Evolutionary conservation across 2,329 filamentous ascomycete genomes (phyloP).

Genomic region (Claviceps pusilla): DNA sequence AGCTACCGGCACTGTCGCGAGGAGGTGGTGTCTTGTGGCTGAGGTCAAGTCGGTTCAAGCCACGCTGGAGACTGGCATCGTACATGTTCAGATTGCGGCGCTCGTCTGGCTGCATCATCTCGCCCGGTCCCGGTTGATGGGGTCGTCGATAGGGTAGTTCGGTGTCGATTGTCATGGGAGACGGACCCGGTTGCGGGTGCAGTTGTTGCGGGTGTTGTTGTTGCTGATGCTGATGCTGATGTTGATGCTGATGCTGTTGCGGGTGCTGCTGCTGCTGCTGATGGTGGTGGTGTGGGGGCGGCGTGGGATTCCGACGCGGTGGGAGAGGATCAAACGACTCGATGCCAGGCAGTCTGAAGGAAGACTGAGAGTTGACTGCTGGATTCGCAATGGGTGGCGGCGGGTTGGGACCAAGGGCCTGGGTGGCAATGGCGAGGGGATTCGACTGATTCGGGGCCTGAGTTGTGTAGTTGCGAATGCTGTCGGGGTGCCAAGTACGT

Average conservation of each 20-base stretch:
- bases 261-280: no score
- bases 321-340: slow-evolving; percentile 76
- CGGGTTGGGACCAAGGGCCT: slow-evolving; percentile 42
- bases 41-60: slow-evolving; percentile 52
- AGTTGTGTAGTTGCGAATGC: slow-evolving; percentile 46
- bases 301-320: slow-evolving; percentile 40
- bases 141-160: slow-evolving; percentile 23
- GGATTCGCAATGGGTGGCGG: slow-evolving; percentile 32
- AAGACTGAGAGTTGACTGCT: slow-evolving; percentile 36
- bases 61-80: slow-evolving; percentile 51
- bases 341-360: slow-evolving; percentile 68
- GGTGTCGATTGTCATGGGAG: slow-evolving; percentile 64
- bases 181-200: slow-evolving; percentile 39
- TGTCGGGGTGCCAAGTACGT: slow-evolving; percentile 82
- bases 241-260: no score
- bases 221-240: no score
- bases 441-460: slow-evolving; percentile 42
- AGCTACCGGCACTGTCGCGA: slow-evolving; percentile 35
- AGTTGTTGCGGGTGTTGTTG: no score
- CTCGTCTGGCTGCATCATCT: slow-evolving; percentile 25
- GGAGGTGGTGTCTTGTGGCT: slow-evolving; percentile 32
- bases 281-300: slow-evolving; percentile 31
- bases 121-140: slow-evolving; percentile 15
- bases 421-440: slow-evolving; percentile 62
- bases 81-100: slow-evolving; percentile 40